phyloP scores from a whole-genome alignment of 352 stramenopile genomes.

The Phytophthora foliorum region DNA sequence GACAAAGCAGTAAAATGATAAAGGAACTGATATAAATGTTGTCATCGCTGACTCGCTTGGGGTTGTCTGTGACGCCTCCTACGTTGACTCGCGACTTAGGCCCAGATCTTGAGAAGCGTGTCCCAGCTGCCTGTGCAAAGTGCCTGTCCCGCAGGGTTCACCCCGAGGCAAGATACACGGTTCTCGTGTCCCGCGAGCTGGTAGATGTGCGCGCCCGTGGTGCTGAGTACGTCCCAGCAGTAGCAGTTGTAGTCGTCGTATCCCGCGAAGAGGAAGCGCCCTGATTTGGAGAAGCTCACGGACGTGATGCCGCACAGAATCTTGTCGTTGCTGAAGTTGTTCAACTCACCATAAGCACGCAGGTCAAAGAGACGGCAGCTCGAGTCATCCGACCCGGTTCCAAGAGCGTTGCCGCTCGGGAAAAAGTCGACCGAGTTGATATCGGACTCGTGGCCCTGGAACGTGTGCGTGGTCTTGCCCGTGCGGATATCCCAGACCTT shows the following conservation, averaged over 20 bases:
- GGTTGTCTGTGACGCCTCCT: slow-evolving; percentile 13
- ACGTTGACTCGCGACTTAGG: slow-evolving; percentile 51
- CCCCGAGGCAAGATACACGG: slow-evolving; percentile 97
- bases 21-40: slow-evolving; percentile 38
- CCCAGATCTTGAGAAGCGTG: slow-evolving; percentile 98
- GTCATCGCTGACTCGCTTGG: neutral
- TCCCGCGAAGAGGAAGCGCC: slow-evolving; percentile 97
- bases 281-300: slow-evolving; percentile 96
- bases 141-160: slow-evolving; percentile 95
- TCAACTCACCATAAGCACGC: slow-evolving; percentile 96
- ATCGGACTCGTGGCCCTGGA: slow-evolving; percentile 98
- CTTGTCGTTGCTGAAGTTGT: slow-evolving; percentile 97
- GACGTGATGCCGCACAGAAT: slow-evolving; percentile 98
- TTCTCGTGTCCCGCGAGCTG: slow-evolving; percentile 96
- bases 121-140: slow-evolving; percentile 99
- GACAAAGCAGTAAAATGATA: slow-evolving; percentile 9
- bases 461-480: slow-evolving; percentile 96
- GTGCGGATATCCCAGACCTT: slow-evolving; percentile 99
- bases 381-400: slow-evolving; percentile 98
- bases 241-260: slow-evolving; percentile 99
- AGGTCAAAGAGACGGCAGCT: slow-evolving; percentile 98
- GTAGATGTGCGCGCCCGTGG: slow-evolving; percentile 91
- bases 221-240: slow-evolving; percentile 97
- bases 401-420: slow-evolving; percentile 95
- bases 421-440: slow-evolving; percentile 99